Percentiles rank a stretch among this genome's conserved stretches.
phyloP scores from a whole-genome alignment of 495 filamentous ascomycete genomes.

The Thermochaetoides thermophila region DNA sequence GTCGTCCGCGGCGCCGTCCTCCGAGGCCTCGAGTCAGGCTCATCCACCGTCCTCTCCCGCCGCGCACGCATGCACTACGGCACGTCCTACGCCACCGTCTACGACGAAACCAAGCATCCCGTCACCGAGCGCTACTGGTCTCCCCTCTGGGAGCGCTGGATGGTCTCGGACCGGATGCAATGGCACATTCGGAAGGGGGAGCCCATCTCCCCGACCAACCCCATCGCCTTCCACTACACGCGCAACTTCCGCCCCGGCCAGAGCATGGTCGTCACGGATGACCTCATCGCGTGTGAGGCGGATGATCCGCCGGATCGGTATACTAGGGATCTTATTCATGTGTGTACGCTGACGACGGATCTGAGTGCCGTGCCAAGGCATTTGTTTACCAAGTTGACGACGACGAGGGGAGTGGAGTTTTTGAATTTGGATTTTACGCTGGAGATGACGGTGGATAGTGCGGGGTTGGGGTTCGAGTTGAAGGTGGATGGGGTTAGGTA shows the following conservation, averaged over 20 bases:
- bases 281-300: slow-evolving; percentile 54
- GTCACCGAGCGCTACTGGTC: slow-evolving; percentile 58
- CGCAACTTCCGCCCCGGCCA: slow-evolving; percentile 59
- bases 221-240: slow-evolving; percentile 64
- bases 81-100: slow-evolving; percentile 63
- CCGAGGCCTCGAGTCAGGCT: slow-evolving; percentile 52
- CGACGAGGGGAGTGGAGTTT: slow-evolving; percentile 59
- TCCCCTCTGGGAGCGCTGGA: slow-evolving; percentile 65
- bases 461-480: slow-evolving; percentile 54
- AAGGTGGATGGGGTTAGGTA: slow-evolving; percentile 60
- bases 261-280: slow-evolving; percentile 52
- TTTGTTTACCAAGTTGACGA: slow-evolving; percentile 51
- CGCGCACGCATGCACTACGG: slow-evolving; percentile 60
- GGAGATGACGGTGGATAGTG: slow-evolving; percentile 61
- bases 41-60: slow-evolving; percentile 53
- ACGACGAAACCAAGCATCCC: slow-evolving; percentile 52
- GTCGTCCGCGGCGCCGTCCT: slow-evolving; percentile 55
- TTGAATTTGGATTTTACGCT: slow-evolving; percentile 62
- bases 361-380: slow-evolving; percentile 50
- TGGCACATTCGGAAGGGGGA: slow-evolving; percentile 67
- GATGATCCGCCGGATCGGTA: slow-evolving; percentile 47
- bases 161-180: slow-evolving; percentile 67
- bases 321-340: slow-evolving; percentile 42
- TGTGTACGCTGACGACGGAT: slow-evolving; percentile 66
- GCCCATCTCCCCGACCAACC: slow-evolving; percentile 48